Evolutionary conservation across 1,139 yeast species (phyloP).

Genomic region (Diutina mesorugosa): DNA sequence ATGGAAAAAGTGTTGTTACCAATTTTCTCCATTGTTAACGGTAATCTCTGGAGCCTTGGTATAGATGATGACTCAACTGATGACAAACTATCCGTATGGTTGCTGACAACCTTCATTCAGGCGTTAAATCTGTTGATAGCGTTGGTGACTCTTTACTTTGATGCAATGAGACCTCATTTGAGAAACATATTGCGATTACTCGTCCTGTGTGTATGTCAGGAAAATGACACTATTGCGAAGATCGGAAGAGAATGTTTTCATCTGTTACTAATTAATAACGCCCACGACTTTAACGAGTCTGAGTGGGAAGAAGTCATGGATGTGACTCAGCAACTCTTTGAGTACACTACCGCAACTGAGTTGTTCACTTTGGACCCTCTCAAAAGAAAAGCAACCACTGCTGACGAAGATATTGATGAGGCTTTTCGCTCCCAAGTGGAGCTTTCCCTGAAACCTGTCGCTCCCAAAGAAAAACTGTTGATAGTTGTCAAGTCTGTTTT

Average conservation of each 20-base stretch:
- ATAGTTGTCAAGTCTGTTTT: constrained; percentile 89
- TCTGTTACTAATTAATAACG: constrained; percentile 64
- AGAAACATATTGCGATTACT: constrained; percentile 68
- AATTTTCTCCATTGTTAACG: constrained; percentile 68
- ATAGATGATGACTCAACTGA: constrained; percentile 31
- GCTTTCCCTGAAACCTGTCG: constrained; percentile 10
- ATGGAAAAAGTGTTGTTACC: constrained; percentile 79
- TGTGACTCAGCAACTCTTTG: constrained; percentile 59
- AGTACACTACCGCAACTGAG: constrained; percentile 75
- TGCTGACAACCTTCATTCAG: constrained; percentile 90
- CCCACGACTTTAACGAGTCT: constrained; percentile 40
- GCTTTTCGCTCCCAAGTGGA: constrained; percentile 8
- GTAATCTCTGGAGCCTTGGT: constrained; percentile 55
- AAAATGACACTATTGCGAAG: constrained; percentile 90
- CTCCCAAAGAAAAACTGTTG: constrained; percentile 47
- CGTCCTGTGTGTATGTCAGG: constrained; percentile 87
- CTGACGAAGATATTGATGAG: constrained; percentile 6
- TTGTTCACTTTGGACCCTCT: constrained; percentile 60
- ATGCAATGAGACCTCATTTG: constrained; percentile 55
- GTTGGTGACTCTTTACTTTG: constrained; percentile 70
- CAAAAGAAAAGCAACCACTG: constrained; percentile 15
- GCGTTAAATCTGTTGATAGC: constrained; percentile 85
- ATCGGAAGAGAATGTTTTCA: constrained; percentile 86
- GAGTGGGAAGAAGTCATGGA: constrained; percentile 71
- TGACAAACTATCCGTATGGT: constrained; percentile 87